Base-by-base conservation (phyloP, 345 rosid genomes). In the Trapa bicornis region DNA sequence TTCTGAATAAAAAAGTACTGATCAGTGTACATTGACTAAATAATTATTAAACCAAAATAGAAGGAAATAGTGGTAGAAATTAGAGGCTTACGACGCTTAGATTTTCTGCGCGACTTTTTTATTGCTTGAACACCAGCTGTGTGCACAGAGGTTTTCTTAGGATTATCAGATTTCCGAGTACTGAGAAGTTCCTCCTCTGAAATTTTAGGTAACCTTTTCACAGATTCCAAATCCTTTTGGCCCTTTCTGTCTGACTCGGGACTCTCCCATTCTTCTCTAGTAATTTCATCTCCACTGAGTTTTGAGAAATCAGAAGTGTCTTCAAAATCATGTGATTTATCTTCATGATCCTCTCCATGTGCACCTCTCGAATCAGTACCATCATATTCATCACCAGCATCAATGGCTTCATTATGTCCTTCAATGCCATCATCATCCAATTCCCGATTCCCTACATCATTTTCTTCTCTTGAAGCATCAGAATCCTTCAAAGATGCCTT, bases 81-180 rank as follows among this genome's bases (percentile, higher is more conserved):
- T 66, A 88, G 84, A 82, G 78, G 82, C 75, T 83, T 90, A n/a
- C 77, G 87, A 15, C 84, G 88, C 73, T 73, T 87, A 32, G 84
- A 53, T 78, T 77, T 94, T 75, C 78, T 84, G 77, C 68, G 74
- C 22, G 86, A 71, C 74, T 72, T 72, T 81, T 75, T 81, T 69
- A 76, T 74, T 36, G 48, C 48, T 45, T 45, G 48, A 13, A 11
- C 48, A 45, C 48, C 48, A 45, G 48, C 11, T 36, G 17, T 72
- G 71, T 39, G 73, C 16, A 41, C 73, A 65, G 80, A 72, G 72
- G 68, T 73, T 45, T 33, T 48, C 54, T 53, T 69, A 61, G 67
- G 43, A 65, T 68, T 56, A 52, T 61, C 82, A 5, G 56, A 65
- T 70, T n/a, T 70, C 41, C n/a, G 73, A 68, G 79, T 67, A 32